Base-by-base conservation (phyloP, 164 flowering plant species). In the Aristolochia fimbriata region DNA sequence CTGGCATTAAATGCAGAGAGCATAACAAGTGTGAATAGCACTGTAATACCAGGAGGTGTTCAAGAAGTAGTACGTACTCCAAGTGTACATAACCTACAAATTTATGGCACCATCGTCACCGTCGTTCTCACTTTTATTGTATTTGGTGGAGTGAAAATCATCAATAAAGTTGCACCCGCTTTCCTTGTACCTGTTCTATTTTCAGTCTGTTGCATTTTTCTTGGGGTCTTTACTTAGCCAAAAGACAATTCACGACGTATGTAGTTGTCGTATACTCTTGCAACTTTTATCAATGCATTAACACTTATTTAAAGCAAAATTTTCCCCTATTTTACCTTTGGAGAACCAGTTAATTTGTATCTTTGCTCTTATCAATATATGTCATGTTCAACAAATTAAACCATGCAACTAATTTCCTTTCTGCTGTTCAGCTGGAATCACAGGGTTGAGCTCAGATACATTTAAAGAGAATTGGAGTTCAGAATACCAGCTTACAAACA, bases 141-240 rank as follows among this genome's bases (percentile, higher is more conserved):
- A 52, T 94, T 94, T 78, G 99, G 99, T 63, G 99, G 99, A 27
- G 97, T 94, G 65, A 91, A 91, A 74, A 88, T 94, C 71, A 94
- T 94, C 73, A 94, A 91, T 62, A 82, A 92, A 55, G 99, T 94
- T 69, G 97, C 99, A 20, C 99, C 97, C 55, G 90, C 97, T 65
- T 94, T 94, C 72, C 91, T 94, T 33, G 62, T 94, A 64, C 97
- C 99, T 24, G 99, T 91, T 60, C 50, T 91, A 45, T 73, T 94
- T 73, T 94, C 99, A 15, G 20, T 94, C 48, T 73, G 83, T 62
- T 94, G 93, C 85, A 94, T 94, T 71, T 87, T 83, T 66, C 52
- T 82, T 67, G 99, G 99, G 61, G 71, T 88, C 17, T 65, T 79
- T 73, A 23, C 68, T 64, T 82, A 96, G 31, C 71, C 73, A 75